Conservation (phyloP, 345 rosid species). For the Salix viminalis region DNA sequence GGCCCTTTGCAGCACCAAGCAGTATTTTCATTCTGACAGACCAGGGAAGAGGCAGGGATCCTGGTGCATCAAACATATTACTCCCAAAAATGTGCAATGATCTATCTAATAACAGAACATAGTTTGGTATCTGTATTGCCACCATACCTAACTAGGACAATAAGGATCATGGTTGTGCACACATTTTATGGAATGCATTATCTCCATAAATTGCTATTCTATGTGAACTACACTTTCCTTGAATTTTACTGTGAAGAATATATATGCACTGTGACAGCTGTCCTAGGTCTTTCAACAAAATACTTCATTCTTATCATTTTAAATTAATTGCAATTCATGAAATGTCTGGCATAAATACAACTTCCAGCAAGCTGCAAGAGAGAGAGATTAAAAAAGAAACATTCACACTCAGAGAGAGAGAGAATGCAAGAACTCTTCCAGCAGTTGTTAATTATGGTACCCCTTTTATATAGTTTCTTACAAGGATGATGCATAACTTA, state of each 20-base stretch:
- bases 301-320: too few relatives aligned
- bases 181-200: background rate
- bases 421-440: background rate
- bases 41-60: constrained; percentile 46
- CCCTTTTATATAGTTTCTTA: background rate
- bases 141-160: background rate
- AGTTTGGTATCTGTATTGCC: background rate
- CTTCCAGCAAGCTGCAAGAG: background rate
- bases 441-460: background rate
- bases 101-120: background rate
- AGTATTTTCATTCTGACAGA: constrained; percentile 37
- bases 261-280: background rate
- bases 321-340: background rate
- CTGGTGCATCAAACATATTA: constrained; percentile 16
- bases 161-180: background rate
- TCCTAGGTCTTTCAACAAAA: background rate
- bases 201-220: background rate
- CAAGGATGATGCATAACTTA: background rate
- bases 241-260: background rate
- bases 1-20: constrained; percentile 43
- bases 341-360: background rate
- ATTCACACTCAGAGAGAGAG: background rate
- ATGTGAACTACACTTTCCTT: background rate
- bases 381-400: background rate
- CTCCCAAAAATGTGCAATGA: background rate